Percentiles rank a stretch among this genome's conserved stretches.
These are phyloP conservation scores for Talaromyces sp. DNA, from an alignment of 2,329 filamentous ascomycete species.

Conservation along the genomic window DNA sequence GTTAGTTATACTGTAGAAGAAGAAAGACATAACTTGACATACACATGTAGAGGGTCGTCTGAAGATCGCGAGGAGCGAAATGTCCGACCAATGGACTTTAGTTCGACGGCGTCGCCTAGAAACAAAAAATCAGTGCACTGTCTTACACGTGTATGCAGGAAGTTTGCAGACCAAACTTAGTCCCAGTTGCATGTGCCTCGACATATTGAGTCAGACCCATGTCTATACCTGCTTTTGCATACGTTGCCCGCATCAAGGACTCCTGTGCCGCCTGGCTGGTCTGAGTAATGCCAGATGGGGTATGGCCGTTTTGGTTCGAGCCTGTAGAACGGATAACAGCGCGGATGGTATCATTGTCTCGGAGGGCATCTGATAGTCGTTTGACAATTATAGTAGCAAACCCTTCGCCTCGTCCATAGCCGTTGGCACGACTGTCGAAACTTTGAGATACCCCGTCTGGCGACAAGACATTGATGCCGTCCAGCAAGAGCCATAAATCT, in stretches of 20 bases:
- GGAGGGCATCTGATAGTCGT: constrained; percentile 37
- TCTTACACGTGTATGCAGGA: background rate
- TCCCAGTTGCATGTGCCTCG: background rate
- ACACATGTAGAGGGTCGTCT: constrained; percentile 1
- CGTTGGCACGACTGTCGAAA: constrained; percentile 43
- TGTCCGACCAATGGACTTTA: constrained; percentile 14
- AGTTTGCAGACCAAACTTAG: background rate
- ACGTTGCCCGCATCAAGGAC: constrained; percentile 43
- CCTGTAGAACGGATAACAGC: constrained; percentile 24
- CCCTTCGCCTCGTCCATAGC: constrained; percentile 47
- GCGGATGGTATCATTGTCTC: constrained; percentile 38
- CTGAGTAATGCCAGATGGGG: constrained; percentile 46
- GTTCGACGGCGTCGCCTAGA: constrained; percentile 19
- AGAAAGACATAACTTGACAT: background rate
- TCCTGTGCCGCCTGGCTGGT: constrained; percentile 18
- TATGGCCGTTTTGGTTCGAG: constrained; percentile 36
- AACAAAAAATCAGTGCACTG: background rate
- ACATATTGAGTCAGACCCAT: constrained; percentile 3
- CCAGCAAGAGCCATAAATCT: constrained; percentile 23
- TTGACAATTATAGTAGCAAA: constrained; percentile 42
- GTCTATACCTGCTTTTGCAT: constrained; percentile 42
- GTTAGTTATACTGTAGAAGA: background rate
- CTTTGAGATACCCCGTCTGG: constrained; percentile 21
- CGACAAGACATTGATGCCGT: constrained; percentile 6
- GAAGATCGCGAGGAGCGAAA: constrained; percentile 1